Base-by-base conservation (phyloP, 1,139 yeast species). In the Oligophagozyma castellii region DNA sequence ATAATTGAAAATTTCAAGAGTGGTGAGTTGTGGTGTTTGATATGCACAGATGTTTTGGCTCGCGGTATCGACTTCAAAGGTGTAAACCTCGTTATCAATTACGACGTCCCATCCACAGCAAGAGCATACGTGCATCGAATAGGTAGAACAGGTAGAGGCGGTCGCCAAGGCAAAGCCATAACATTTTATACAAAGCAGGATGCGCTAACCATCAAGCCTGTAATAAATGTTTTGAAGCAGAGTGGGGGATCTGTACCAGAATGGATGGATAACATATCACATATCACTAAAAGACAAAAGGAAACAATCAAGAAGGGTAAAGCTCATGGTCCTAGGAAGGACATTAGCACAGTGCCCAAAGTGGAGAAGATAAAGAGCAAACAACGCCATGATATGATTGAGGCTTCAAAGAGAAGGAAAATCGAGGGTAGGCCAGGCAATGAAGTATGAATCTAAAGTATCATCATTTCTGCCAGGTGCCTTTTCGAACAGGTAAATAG, bases 141-240 rank as follows among this genome's bases (percentile, higher is more conserved):
- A 44, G 99, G 99, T 55, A 78, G 99, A 63, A 89, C 98, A 2
- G 99, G 98, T 40, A 76, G 99, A 64, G 95, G 89, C 29, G 95
- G 95, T 1, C 71, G 78, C 40, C 47, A 59, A 3, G 98, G 98
- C 36, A 68, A 66, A 43, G 95, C 98, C 0, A 71, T 89, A 14
- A 92, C 98, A 0, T 77, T 86, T 42, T 92, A 80, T 61, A 84
- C 98, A 14, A 86, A 84, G 51, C 93, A 81, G 38, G 99, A 92
- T 50, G 60, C 70, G 8, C 56, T 67, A 32, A 71, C 81, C 2
- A 66, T 89, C 28, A 80, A 79, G 51, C 81, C 93, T 7, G 80
- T 89, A 21, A 69, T 86, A 23, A 89, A 86, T 49, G 96, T 89
- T 11, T 89, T 89, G 94, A 78, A 79, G 45, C 94, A 84, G 52